Evolutionary conservation across 2,329 filamentous ascomycete genomes (phyloP).

Genomic region (Pseudogymnoascus sp.): DNA sequence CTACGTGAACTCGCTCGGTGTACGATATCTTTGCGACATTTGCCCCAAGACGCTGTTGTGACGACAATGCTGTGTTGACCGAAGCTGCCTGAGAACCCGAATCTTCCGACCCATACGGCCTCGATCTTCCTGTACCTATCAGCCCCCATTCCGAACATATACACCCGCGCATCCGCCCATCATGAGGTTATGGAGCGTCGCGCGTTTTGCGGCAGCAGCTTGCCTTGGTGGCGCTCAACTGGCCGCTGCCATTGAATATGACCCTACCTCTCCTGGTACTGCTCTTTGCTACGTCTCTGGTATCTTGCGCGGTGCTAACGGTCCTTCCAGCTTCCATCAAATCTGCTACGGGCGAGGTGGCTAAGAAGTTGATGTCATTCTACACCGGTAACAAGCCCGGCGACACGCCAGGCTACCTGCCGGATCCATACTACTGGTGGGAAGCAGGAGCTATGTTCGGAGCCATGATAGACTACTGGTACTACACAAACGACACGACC

Average conservation of each 20-base stretch:
- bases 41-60: neutral
- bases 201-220: neutral
- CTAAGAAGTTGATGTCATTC: constrained; percentile 24
- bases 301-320: neutral
- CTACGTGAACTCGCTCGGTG: neutral
- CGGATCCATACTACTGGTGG: constrained; percentile 44
- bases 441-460: constrained; percentile 47
- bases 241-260: neutral
- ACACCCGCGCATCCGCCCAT: neutral
- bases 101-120: neutral
- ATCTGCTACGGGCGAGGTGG: neutral
- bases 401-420: constrained; percentile 39
- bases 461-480: constrained; percentile 47
- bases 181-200: neutral
- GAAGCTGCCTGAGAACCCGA: neutral
- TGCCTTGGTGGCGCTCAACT: neutral
- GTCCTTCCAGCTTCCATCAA: neutral
- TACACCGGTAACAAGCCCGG: constrained; percentile 37
- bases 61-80: neutral
- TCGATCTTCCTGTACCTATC: neutral
- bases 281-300: neutral
- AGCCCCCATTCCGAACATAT: neutral
- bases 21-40: neutral
- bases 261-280: neutral
- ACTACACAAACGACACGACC: constrained; percentile 44